A percentile compares a stretch with the other conserved stretches of the same genome.
Evolutionary conservation across 352 stramenopile genomes (phyloP).

Genomic region (Pythium aristosporum): DNA sequence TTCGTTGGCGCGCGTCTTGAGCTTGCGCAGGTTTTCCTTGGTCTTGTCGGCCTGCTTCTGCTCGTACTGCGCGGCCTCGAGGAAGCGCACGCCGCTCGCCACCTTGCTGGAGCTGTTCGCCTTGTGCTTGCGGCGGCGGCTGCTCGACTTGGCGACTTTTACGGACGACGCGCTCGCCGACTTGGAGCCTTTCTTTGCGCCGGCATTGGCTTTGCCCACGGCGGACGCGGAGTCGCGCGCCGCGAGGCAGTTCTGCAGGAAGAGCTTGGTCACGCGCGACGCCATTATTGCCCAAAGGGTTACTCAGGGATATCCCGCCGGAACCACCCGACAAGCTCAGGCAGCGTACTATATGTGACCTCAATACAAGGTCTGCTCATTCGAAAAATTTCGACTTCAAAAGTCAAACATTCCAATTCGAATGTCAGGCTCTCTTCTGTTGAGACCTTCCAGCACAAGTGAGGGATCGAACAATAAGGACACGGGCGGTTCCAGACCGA

Average conservation of each 20-base stretch:
- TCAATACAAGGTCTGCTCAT: background rate
- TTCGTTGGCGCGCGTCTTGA: constrained; percentile 46
- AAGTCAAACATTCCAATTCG: constrained; percentile 5
- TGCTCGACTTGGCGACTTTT: constrained; percentile 19
- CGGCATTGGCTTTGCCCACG: constrained; percentile 19
- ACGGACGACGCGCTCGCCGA: constrained; percentile 8
- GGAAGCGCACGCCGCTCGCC: constrained; percentile 38
- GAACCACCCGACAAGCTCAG: background rate
- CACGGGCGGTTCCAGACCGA: background rate
- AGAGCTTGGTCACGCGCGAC: constrained; percentile 68
- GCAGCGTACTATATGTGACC: background rate
- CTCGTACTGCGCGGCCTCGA: constrained; percentile 53
- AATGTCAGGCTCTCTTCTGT: background rate
- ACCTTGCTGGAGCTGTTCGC: constrained; percentile 17
- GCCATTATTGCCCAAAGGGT: constrained; percentile 36
- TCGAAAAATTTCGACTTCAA: background rate
- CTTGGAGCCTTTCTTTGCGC: constrained; percentile 12
- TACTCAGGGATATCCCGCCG: background rate
- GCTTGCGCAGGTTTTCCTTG: constrained; percentile 60
- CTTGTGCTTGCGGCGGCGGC: constrained; percentile 21
- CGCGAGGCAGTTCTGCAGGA: constrained; percentile 57
- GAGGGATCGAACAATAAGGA: too few species aligned
- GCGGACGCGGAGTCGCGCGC: constrained; percentile 19
- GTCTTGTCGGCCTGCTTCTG: constrained; percentile 53
- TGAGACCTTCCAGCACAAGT: background rate